Evolutionary conservation across 331 rosid genomes (phyloP).

Genomic region (Acacia concinna): DNA sequence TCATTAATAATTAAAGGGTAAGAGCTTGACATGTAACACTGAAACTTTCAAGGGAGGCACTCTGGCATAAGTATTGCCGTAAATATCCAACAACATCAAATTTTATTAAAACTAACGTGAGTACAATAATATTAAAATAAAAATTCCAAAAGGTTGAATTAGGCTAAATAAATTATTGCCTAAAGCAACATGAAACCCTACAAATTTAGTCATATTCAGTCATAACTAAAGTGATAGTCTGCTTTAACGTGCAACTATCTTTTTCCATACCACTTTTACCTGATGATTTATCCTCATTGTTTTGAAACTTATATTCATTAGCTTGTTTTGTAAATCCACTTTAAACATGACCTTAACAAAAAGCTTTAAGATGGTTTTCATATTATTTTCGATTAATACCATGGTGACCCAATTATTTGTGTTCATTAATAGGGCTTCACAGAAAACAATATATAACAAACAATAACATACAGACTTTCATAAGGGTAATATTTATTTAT

Average conservation of each 20-base stretch:
- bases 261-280: background rate
- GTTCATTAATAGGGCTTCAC: background rate
- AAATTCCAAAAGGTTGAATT: background rate
- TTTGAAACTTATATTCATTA: background rate
- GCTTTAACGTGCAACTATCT: background rate
- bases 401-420: background rate
- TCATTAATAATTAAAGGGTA: background rate
- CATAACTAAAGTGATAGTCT: background rate
- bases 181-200: background rate
- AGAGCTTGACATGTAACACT: background rate
- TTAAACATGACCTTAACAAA: background rate
- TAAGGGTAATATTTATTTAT: background rate
- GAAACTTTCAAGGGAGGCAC: background rate
- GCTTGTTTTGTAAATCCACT: background rate
- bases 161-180: background rate
- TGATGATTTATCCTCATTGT: background rate
- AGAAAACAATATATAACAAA: background rate
- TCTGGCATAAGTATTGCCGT: background rate
- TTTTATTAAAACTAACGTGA: background rate
- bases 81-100: background rate
- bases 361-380: background rate
- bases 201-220: background rate
- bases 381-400: background rate
- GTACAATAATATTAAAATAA: background rate
- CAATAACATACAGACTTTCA: background rate